phyloP scores from a whole-genome alignment of 257 asterid genomes.

The Solanum appendiculatum region DNA sequence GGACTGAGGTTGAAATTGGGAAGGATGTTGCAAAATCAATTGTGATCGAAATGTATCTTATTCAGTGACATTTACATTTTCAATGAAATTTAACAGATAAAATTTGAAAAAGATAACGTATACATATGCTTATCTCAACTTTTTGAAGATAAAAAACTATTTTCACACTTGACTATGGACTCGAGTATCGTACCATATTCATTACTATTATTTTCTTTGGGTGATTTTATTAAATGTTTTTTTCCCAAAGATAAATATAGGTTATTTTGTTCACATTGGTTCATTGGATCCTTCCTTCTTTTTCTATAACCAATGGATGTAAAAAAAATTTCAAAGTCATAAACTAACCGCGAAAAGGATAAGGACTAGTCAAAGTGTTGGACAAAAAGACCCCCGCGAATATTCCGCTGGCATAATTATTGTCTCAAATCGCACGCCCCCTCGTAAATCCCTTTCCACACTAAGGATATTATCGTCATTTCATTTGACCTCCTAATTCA shows the following conservation, averaged over 20 bases:
- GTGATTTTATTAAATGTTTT: not conserved
- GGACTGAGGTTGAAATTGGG: not conserved
- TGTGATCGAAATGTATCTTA: too few relatives aligned
- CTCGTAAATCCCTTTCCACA: not conserved
- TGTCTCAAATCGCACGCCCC: constrained; percentile 5
- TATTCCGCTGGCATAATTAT: constrained; percentile 26
- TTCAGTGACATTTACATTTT: too few relatives aligned
- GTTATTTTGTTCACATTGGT: not conserved
- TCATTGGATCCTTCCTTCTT: not conserved
- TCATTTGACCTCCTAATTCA: not conserved
- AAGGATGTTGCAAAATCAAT: not conserved
- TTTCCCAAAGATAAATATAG: not conserved
- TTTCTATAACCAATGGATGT: not conserved
- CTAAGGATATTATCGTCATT: constrained; percentile 6
- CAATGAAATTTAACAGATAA: too few relatives aligned
- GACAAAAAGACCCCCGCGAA: constrained; percentile 19
- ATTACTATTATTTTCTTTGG: not conserved
- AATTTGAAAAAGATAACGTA: too few relatives aligned
- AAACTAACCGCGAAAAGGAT: constrained; percentile 12
- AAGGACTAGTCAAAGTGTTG: constrained; percentile 13
- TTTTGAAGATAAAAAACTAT: not conserved
- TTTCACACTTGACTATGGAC: not conserved
- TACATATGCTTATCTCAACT: not conserved
- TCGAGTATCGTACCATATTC: not conserved
- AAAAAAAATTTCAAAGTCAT: constrained; percentile 2